Evolutionary conservation across 345 rosid genomes (phyloP).

Genomic region (Reutealis trisperma): DNA sequence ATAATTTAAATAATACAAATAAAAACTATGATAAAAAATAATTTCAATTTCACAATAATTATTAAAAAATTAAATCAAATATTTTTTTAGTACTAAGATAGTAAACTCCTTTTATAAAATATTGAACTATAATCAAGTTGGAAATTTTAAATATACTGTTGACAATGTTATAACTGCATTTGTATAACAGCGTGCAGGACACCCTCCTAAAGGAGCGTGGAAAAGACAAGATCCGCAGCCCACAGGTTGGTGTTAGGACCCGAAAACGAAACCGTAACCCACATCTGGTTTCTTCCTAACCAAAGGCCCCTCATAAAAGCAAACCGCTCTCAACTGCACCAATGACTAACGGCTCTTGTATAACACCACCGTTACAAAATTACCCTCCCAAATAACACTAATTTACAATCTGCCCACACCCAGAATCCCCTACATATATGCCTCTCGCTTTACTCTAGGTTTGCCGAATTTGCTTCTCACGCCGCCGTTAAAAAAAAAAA

Average conservation of each 20-base stretch:
- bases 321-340: not conserved
- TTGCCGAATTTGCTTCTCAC: slow-evolving; percentile 11
- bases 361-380: no score
- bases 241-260: not conserved
- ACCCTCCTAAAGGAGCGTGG: not conserved
- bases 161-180: no score
- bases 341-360: not conserved
- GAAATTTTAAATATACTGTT: no score
- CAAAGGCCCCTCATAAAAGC: not conserved
- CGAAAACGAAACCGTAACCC: slow-evolving; percentile 11
- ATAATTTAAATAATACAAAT: no score
- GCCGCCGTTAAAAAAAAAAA: slow-evolving; percentile 4
- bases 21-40: no score
- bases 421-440: not conserved
- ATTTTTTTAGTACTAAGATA: no score
- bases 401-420: slow-evolving; percentile 5
- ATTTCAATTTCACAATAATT: no score
- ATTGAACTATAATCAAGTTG: no score
- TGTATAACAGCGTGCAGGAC: not conserved
- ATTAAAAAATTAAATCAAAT: no score
- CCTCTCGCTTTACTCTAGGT: slow-evolving; percentile 7
- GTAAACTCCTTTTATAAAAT: no score
- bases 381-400: not conserved
- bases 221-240: not conserved
- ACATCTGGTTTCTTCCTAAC: not conserved